Conservation (phyloP, 2,329 filamentous ascomycete genomes). For the Calonectria fujianensis region DNA sequence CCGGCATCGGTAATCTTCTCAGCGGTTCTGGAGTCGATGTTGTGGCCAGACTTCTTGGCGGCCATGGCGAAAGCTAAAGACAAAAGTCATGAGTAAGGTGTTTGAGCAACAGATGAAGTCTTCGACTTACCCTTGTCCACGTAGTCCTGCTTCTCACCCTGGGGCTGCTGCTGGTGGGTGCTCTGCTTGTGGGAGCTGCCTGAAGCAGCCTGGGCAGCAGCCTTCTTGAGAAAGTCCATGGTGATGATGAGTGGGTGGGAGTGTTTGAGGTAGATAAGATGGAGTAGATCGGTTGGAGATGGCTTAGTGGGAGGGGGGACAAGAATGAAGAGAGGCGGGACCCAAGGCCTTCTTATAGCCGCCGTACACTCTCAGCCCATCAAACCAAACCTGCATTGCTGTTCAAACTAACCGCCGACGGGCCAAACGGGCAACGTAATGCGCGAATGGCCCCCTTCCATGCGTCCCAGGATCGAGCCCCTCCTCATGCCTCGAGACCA, state of each 20-base stretch:
- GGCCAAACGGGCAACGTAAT: constrained; percentile 37
- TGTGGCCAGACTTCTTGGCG: constrained; percentile 60
- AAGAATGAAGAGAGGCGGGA: neutral
- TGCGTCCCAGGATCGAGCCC: constrained; percentile 18
- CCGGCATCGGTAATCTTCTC: constrained; percentile 64
- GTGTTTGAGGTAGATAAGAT: constrained; percentile 18
- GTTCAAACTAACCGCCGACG: constrained; percentile 25
- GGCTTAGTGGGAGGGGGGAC: neutral
- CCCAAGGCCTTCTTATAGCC: constrained; percentile 47
- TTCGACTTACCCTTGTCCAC: constrained; percentile 61
- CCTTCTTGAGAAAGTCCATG: constrained; percentile 65
- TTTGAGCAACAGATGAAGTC: neutral
- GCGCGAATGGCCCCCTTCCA: constrained; percentile 4
- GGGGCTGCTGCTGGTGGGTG: constrained; percentile 20
- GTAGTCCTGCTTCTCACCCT: constrained; percentile 56
- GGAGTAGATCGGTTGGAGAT: constrained; percentile 8
- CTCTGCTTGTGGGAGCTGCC: constrained; percentile 37
- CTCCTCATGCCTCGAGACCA: constrained; percentile 2
- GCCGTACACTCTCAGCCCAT: constrained; percentile 5
- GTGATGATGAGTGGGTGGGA: constrained; percentile 42
- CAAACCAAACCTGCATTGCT: constrained; percentile 18
- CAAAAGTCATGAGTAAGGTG: neutral
- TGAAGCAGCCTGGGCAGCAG: constrained; percentile 55
- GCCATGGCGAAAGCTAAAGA: constrained; percentile 55
- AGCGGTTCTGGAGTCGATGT: constrained; percentile 58